Conservation (phyloP, 1,284 basidiomycete species). For the Singerocomus rubriflavus region DNA sequence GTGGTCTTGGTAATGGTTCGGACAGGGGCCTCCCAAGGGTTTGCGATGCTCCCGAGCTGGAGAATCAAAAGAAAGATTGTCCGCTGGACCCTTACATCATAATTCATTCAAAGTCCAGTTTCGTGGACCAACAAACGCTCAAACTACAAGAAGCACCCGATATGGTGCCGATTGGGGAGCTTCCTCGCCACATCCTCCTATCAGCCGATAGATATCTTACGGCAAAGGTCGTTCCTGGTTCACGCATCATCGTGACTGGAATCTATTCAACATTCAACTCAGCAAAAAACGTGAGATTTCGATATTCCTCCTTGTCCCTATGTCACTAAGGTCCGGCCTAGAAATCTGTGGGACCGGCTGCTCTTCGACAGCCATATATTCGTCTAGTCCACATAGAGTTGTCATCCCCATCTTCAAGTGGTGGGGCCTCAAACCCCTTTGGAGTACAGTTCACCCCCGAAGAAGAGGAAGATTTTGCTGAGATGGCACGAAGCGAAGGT, state of each 20-base stretch:
- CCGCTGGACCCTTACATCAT: conserved; percentile 96
- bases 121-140: conserved; percentile 94
- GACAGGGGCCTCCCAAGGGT: conserved; percentile 79
- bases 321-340: conserved; percentile 31
- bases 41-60: conserved; percentile 75
- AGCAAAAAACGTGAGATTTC: conserved; percentile 65
- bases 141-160: conserved; percentile 99
- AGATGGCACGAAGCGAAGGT: conserved; percentile 84
- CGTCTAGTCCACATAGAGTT: conserved; percentile 92
- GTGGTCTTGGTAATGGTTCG: conserved; percentile 79
- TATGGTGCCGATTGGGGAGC: conserved; percentile 98
- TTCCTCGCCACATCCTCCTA: conserved; percentile 94
- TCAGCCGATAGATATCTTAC: conserved; percentile 90
- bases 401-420: conserved; percentile 69
- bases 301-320: neutral
- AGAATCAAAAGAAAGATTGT: conserved; percentile 87
- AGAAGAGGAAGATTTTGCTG: conserved; percentile 94
- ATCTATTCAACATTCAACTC: conserved; percentile 96
- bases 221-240: conserved; percentile 91
- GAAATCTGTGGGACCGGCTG: conserved; percentile 76
- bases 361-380: conserved; percentile 92
- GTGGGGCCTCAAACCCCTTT: conserved; percentile 70
- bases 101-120: conserved; percentile 91
- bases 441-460: conserved; percentile 88
- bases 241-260: conserved; percentile 91